Conservation (phyloP, 2,329 filamentous ascomycete genomes). For the Pseudogymnoascus sp. region DNA sequence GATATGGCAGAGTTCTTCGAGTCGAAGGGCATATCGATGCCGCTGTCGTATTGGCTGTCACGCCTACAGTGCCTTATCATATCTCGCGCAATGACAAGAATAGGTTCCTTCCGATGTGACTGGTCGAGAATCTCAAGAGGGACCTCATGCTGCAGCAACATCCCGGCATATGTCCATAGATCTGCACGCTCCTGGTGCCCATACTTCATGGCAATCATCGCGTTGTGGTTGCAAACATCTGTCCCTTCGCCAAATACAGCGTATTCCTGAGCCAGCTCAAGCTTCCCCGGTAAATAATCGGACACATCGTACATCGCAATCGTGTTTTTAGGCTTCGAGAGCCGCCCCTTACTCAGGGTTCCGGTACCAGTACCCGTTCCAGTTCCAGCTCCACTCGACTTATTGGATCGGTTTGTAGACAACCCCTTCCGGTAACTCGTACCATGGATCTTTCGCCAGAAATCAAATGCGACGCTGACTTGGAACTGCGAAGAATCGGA, state of each 20-base stretch:
- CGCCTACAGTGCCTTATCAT: conserved; percentile 38
- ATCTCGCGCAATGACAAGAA: conserved; percentile 60
- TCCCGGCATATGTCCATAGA: conserved; percentile 73
- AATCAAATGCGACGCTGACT: conserved; percentile 20
- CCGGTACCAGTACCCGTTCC: conserved; percentile 44
- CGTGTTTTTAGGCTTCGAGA: conserved; percentile 52
- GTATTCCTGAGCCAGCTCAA: conserved; percentile 70
- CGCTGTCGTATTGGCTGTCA: conserved; percentile 40
- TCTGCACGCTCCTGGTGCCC: conserved; percentile 66
- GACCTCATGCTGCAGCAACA: conserved; percentile 71
- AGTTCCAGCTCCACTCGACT: conserved; percentile 39
- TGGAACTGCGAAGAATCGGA: conserved; percentile 29
- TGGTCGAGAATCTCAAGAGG: conserved; percentile 58
- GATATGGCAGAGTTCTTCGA: conserved; percentile 32
- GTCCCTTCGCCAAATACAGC: conserved; percentile 74
- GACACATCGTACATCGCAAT: conserved; percentile 67
- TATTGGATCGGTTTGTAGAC: conserved; percentile 28
- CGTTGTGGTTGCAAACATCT: conserved; percentile 80
- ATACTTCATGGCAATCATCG: conserved; percentile 63
- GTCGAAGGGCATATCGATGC: conserved; percentile 41
- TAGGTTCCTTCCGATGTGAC: conserved; percentile 44
- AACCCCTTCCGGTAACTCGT: conserved; percentile 23
- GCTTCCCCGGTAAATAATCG: conserved; percentile 69
- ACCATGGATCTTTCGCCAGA: conserved; percentile 23
- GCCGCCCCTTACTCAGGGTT: conserved; percentile 20